Percentiles rank a stretch among this genome's conserved stretches.
These are phyloP conservation scores for Boletus eberwhitei DNA, from an alignment of 768 basidiomycete genomes.

Conservation along the genomic window DNA sequence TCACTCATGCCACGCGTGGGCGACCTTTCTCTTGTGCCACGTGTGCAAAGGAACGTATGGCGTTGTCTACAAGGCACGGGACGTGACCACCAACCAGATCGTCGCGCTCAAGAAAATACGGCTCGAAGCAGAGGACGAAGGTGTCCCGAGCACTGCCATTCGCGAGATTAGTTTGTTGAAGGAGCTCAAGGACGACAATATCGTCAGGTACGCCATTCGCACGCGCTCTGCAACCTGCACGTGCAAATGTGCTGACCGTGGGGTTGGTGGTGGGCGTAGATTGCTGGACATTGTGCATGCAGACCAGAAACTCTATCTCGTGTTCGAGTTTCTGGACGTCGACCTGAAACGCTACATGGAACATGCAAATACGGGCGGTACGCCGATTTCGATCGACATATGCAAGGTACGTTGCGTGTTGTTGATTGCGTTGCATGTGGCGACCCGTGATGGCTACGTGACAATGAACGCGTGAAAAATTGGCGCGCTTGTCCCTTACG, in stretches of 20 bases:
- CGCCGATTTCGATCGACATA: conserved; percentile 67
- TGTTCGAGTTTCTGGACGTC: conserved; percentile 96
- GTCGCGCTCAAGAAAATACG: conserved; percentile 99
- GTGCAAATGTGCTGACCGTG: conserved; percentile 7
- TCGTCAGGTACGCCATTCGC: conserved; percentile 67
- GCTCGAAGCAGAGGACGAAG: conserved; percentile 97
- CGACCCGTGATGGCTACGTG: conserved; percentile 6
- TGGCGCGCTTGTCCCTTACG: neutral
- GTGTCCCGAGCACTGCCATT: conserved; percentile 96
- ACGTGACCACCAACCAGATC: conserved; percentile 71
- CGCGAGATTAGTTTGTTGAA: conserved; percentile 97
- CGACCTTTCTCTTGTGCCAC: neutral
- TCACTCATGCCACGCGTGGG: conserved; percentile 3
- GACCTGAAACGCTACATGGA: conserved; percentile 98
- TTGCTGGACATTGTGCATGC: conserved; percentile 95
- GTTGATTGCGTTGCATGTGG: conserved; percentile 1
- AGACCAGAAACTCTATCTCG: conserved; percentile 95
- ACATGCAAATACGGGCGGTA: conserved; percentile 65
- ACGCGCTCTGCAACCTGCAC: neutral
- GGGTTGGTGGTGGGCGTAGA: conserved; percentile 39
- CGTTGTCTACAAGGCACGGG: conserved; percentile 96
- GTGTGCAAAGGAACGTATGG: conserved; percentile 82
- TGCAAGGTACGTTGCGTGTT: conserved; percentile 66
- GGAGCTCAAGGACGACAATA: conserved; percentile 93
- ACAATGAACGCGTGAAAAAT: conserved; percentile 25